These are phyloP conservation scores for Ascomycota sp. DNA, from an alignment of 2,329 filamentous ascomycete genomes.

Conservation along the genomic window DNA sequence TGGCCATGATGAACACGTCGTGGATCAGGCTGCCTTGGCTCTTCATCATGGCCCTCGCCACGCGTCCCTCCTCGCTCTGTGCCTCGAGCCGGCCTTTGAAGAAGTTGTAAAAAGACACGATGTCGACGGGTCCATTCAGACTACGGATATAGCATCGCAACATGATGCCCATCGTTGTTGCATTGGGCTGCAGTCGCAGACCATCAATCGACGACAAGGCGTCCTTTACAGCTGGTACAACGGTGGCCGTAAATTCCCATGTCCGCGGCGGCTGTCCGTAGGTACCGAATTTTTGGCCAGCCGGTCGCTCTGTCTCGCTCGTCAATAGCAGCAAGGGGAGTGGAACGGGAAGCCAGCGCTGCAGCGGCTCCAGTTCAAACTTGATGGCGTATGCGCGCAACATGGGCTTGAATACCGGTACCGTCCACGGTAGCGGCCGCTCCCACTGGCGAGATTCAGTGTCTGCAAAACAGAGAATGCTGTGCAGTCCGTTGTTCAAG, in stretches of 20 bases:
- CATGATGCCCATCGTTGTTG: slow-evolving; percentile 23
- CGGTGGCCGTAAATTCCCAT: slow-evolving; percentile 12
- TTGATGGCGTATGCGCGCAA: slow-evolving; percentile 24
- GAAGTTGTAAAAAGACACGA: slow-evolving; percentile 23
- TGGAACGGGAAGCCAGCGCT: slow-evolving; percentile 15
- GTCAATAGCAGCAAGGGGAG: slow-evolving; percentile 9
- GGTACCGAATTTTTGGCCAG: not conserved
- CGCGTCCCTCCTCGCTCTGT: slow-evolving; percentile 10
- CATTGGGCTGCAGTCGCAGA: slow-evolving; percentile 13
- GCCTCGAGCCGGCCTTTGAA: slow-evolving; percentile 21
- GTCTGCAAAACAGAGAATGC: slow-evolving; percentile 22
- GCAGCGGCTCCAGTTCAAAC: slow-evolving; percentile 23
- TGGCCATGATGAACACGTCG: slow-evolving; percentile 25
- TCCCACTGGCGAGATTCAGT: slow-evolving; percentile 15
- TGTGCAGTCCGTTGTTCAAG: slow-evolving; percentile 21
- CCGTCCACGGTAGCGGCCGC: slow-evolving; percentile 10
- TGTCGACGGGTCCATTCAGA: slow-evolving; percentile 15
- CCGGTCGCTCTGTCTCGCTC: not conserved
- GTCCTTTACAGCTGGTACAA: slow-evolving; percentile 12
- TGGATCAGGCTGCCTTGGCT: slow-evolving; percentile 22
- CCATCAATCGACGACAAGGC: slow-evolving; percentile 8
- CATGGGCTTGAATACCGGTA: slow-evolving; percentile 24
- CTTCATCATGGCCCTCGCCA: slow-evolving; percentile 14
- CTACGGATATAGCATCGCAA: slow-evolving; percentile 21
- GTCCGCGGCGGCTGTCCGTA: slow-evolving; percentile 1